Percentiles rank a stretch among this genome's conserved stretches.
Conservation (phyloP, 163 green algal genomes). For the Chlamydomonas reinhardtii region DNA sequence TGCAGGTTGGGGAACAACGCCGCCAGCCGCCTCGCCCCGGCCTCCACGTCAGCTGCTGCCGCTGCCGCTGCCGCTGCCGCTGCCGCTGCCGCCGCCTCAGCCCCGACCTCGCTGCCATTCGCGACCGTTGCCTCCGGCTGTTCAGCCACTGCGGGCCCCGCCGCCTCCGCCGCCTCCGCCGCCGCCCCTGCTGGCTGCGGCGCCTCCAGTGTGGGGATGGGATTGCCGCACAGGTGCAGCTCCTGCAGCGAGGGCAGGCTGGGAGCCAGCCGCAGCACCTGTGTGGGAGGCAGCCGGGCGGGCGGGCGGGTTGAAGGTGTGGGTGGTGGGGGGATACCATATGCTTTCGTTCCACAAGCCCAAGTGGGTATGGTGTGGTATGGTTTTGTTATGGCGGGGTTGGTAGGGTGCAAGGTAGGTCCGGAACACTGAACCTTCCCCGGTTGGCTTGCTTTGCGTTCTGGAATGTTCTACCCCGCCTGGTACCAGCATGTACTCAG, state of each 20-base stretch:
- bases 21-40: background rate
- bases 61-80: background rate
- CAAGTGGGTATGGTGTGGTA: too few relatives aligned
- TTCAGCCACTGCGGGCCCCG: background rate
- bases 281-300: background rate
- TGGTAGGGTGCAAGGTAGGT: too few relatives aligned
- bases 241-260: slow-evolving; percentile 72
- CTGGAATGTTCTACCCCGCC: too few relatives aligned
- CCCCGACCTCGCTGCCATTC: background rate
- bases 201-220: slow-evolving; percentile 61
- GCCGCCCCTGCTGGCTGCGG: background rate
- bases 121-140: background rate
- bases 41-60: background rate
- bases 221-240: slow-evolving; percentile 79
- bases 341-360: too few relatives aligned
- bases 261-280: slow-evolving; percentile 55
- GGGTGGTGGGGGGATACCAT: too few relatives aligned
- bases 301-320: background rate
- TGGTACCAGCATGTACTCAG: too few relatives aligned
- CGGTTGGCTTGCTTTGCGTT: too few relatives aligned
- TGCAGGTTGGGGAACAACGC: slow-evolving; percentile 21
- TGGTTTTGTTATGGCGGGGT: too few relatives aligned
- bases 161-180: background rate
- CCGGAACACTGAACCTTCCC: too few relatives aligned
- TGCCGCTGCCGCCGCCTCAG: background rate